phyloP scores from a whole-genome alignment of 805 yeast species.

The Kockiozyma suomiensis region DNA sequence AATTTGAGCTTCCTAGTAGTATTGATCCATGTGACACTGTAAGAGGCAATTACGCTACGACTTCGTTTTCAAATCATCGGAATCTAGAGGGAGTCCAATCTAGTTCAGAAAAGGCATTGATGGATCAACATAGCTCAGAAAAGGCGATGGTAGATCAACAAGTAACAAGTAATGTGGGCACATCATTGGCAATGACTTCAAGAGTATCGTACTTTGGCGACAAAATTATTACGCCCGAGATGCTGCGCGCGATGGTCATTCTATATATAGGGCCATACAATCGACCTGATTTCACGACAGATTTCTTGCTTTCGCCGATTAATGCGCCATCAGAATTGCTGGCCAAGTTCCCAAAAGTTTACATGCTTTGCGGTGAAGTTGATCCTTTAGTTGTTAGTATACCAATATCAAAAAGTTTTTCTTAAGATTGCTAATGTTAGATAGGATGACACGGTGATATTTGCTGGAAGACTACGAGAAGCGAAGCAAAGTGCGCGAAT shows the following conservation, averaged over 20 bases:
- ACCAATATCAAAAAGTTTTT: too few species aligned
- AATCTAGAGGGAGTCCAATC: too few species aligned
- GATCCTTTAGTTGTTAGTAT: slow-evolving; percentile 42
- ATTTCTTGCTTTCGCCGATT: slow-evolving; percentile 38
- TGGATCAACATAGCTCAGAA: too few species aligned
- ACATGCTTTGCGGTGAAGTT: slow-evolving; percentile 41
- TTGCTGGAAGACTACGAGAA: slow-evolving; percentile 39
- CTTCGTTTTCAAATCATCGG: too few species aligned
- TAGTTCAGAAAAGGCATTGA: too few species aligned
- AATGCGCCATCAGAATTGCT: slow-evolving; percentile 38
- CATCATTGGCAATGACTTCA: slow-evolving; percentile 40
- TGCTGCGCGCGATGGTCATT: slow-evolving; percentile 38
- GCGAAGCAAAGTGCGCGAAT: slow-evolving; percentile 34
- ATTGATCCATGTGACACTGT: too few species aligned
- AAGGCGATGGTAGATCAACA: background rate
- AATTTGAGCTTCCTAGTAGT: slow-evolving; percentile 16
- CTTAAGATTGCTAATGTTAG: too few species aligned
- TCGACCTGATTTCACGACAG: slow-evolving; percentile 36
- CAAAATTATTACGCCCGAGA: slow-evolving; percentile 38
- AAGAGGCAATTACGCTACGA: too few species aligned
- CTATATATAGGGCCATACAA: slow-evolving; percentile 38
- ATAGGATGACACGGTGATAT: slow-evolving; percentile 41
- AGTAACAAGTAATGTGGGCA: slow-evolving; percentile 15
- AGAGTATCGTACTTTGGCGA: slow-evolving; percentile 39
- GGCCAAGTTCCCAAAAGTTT: slow-evolving; percentile 39